Evolutionary conservation across 2,329 filamentous ascomycete species (phyloP), one percentile per base, ranked within the genome.

Genomic region (Aschersonia sp.): DNA sequence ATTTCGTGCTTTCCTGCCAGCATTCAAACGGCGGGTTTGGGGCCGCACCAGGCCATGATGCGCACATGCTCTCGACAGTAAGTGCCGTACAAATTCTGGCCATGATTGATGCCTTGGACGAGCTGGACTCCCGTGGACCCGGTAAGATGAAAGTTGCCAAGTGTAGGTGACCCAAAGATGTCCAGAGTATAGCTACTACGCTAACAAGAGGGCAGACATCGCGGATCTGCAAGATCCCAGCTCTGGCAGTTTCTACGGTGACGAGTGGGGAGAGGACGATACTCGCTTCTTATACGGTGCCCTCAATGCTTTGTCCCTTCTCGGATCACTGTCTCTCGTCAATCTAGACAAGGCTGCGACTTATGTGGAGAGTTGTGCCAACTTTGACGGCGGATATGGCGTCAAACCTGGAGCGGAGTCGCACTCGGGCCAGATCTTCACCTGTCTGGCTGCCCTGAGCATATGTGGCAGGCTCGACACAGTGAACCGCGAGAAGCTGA

Each of bases 261-360:
- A 98, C 60, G 83, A 94, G 64, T 98, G 89, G 89, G 92, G 92
- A 33, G 92, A 98, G 64, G 83, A 85, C 53, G 92, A 98, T 65
- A 97, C 92, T 0, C 81, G 92, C 30, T 98, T 98, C 61, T 73
- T 98, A 9, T 97, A 94, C 60, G 85, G 84, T 37, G 88, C 87
- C 6, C 72, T 98, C 48, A 94, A 94, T 61, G 87, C 87, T 0
- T 72, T 98, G 12, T 96, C 90, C 0, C 76, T 98, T 8, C 73
- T 98, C 14, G 77, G 78, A 5, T 72, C 89, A 37, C 68, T 94
- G 45, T 68, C 81, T 44, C 63, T 89, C 3, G 77, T 94, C 52
- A 77, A 98, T 58, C 75, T 96, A 5, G 71, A 83, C 50, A 86
- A 84, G 60, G 89, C 89, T 0, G 84, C 94, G 7, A 68, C 76